Conservation (phyloP, 2,329 filamentous ascomycete species). For the Tolypocladium pustulatum region DNA sequence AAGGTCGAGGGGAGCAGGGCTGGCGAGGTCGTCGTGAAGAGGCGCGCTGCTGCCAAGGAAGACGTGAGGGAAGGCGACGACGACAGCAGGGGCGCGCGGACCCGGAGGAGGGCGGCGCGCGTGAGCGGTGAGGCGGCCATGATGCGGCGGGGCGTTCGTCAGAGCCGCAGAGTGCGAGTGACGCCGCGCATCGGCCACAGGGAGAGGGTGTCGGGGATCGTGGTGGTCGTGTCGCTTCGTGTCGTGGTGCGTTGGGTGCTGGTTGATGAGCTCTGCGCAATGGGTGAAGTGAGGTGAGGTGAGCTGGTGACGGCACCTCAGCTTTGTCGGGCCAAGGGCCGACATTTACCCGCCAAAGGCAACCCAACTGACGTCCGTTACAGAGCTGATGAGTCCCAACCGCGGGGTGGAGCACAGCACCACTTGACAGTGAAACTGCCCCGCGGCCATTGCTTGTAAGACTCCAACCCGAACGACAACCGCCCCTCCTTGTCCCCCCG, state of each 20-base stretch:
- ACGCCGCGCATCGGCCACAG: slow-evolving; percentile 5
- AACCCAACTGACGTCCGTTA: no score
- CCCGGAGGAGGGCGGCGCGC: slow-evolving; percentile 5
- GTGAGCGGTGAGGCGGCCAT: slow-evolving; percentile 18
- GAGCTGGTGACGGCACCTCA: not conserved
- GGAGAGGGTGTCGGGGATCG: not conserved
- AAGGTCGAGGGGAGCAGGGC: slow-evolving; percentile 21
- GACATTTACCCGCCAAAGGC: not conserved
- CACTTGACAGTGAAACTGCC: slow-evolving; percentile 7
- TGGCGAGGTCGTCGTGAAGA: slow-evolving; percentile 20
- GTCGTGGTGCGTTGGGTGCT: not conserved
- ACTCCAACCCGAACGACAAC: not conserved
- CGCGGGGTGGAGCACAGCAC: not conserved
- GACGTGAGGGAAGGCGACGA: slow-evolving; percentile 7
- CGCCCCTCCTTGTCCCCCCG: not conserved
- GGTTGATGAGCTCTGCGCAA: not conserved
- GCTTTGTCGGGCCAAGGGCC: not conserved
- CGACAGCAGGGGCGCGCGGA: slow-evolving; percentile 5
- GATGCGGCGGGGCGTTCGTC: slow-evolving; percentile 5
- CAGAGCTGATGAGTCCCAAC: not conserved
- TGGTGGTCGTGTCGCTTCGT: not conserved
- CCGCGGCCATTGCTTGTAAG: slow-evolving; percentile 1
- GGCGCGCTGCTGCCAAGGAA: slow-evolving; percentile 11
- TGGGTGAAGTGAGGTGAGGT: no score
- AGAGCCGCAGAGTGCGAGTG: slow-evolving; percentile 3